phyloP scores from a whole-genome alignment of 306 rosid genomes.

The Hippophae tibetana region DNA sequence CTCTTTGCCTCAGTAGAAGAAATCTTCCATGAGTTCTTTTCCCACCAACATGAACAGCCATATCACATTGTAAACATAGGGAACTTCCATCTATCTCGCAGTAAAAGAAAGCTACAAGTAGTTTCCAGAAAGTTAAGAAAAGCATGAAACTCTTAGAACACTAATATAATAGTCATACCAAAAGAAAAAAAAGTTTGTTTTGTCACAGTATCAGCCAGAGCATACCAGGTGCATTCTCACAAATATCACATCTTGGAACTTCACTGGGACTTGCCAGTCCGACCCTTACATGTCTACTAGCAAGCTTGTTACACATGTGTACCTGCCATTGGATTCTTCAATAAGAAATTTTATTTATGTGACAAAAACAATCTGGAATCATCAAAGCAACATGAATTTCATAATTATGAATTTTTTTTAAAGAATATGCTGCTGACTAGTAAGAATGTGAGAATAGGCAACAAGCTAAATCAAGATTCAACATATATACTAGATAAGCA shows the following conservation, averaged over 20 bases:
- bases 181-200: background rate
- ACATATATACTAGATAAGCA: background rate
- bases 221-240: constrained; percentile 95
- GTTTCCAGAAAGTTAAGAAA: constrained; percentile 21
- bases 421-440: background rate
- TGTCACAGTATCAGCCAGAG: background rate
- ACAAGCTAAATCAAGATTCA: background rate
- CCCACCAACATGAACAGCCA: constrained; percentile 96
- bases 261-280: constrained; percentile 93
- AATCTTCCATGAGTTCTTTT: constrained; percentile 97
- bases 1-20: constrained; percentile 87
- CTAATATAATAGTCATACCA: constrained; percentile 1
- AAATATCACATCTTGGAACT: constrained; percentile 86
- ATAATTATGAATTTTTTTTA: background rate
- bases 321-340: constrained; percentile 45
- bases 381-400: constrained; percentile 11
- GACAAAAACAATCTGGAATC: constrained; percentile 13
- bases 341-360: constrained; percentile 8
- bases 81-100: constrained; percentile 95
- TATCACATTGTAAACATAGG: constrained; percentile 93
- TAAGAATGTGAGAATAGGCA: background rate
- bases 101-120: constrained; percentile 82
- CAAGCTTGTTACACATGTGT: constrained; percentile 93
- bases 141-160: constrained; percentile 10
- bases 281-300: constrained; percentile 91